Evolutionary conservation across 345 rosid genomes (phyloP).

Genomic region (Raphanus sativus): DNA sequence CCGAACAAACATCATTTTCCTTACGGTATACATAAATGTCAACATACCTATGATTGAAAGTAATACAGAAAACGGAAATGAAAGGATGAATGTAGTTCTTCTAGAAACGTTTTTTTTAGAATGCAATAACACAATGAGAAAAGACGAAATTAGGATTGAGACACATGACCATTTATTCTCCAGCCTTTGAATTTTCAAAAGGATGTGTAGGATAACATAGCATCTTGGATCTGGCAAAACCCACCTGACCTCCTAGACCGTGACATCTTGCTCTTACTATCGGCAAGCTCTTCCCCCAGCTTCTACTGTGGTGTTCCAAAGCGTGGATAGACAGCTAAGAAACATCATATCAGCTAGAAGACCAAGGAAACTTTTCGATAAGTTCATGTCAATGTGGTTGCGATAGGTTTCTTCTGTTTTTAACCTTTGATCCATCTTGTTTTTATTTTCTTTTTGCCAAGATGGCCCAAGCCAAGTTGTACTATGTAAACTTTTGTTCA

Average conservation of each 20-base stretch:
- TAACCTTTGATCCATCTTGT: too few species aligned
- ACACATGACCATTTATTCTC: not conserved
- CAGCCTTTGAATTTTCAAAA: not conserved
- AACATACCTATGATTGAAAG: not conserved
- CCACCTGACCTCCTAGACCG: not conserved
- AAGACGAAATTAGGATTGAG: slow-evolving; percentile 20
- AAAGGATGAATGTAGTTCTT: not conserved
- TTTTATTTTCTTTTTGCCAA: too few species aligned
- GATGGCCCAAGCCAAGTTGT: too few species aligned
- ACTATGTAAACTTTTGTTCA: too few species aligned
- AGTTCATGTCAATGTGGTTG: too few species aligned
- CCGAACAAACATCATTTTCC: not conserved
- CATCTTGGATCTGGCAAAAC: not conserved
- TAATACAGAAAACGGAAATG: not conserved
- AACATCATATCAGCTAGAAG: too few species aligned
- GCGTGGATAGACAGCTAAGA: too few species aligned
- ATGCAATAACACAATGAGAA: not conserved
- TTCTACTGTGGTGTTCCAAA: too few species aligned
- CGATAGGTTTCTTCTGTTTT: too few species aligned
- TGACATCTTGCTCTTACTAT: not conserved
- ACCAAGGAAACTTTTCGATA: too few species aligned
- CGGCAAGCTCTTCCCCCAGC: not conserved
- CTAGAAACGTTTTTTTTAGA: not conserved
- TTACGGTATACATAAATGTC: not conserved
- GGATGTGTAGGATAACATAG: not conserved